Conservation (phyloP, 495 filamentous ascomycete genomes). For the Penicillium pulvis region DNA sequence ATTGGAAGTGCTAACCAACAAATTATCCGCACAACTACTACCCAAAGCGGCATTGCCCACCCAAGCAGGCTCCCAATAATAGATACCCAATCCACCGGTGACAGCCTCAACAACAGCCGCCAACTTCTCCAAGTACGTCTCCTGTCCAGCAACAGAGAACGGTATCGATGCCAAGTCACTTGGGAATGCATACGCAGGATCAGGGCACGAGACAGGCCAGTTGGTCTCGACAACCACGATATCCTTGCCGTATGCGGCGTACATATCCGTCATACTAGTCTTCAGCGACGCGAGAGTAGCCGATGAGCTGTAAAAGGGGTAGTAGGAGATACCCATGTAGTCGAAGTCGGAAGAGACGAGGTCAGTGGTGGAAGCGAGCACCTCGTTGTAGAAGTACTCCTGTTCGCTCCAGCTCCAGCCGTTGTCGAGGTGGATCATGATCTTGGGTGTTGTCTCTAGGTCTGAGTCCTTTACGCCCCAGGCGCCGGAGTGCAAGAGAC, state of each 20-base stretch:
- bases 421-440: slow-evolving; percentile 71
- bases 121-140: slow-evolving; percentile 55
- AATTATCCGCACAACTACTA: slow-evolving; percentile 51
- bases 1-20: slow-evolving; percentile 41
- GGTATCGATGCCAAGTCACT: slow-evolving; percentile 58
- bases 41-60: slow-evolving; percentile 63
- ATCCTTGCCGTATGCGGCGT: slow-evolving; percentile 58
- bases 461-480: slow-evolving; percentile 63
- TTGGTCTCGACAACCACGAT: slow-evolving; percentile 67
- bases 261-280: slow-evolving; percentile 58
- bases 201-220: slow-evolving; percentile 64
- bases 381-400: slow-evolving; percentile 61
- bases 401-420: slow-evolving; percentile 70
- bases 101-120: slow-evolving; percentile 54
- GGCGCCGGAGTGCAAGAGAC: slow-evolving; percentile 62
- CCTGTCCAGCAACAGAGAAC: slow-evolving; percentile 62
- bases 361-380: slow-evolving; percentile 50
- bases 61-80: slow-evolving; percentile 77
- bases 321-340: slow-evolving; percentile 70
- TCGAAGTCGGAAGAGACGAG: slow-evolving; percentile 61
- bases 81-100: slow-evolving; percentile 54
- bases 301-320: slow-evolving; percentile 62
- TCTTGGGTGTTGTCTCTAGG: slow-evolving; percentile 56
- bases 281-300: slow-evolving; percentile 60
- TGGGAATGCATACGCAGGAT: slow-evolving; percentile 57